phyloP scores from a whole-genome alignment of 1,139 yeast genomes.

The Sugiyamaella japonica region DNA sequence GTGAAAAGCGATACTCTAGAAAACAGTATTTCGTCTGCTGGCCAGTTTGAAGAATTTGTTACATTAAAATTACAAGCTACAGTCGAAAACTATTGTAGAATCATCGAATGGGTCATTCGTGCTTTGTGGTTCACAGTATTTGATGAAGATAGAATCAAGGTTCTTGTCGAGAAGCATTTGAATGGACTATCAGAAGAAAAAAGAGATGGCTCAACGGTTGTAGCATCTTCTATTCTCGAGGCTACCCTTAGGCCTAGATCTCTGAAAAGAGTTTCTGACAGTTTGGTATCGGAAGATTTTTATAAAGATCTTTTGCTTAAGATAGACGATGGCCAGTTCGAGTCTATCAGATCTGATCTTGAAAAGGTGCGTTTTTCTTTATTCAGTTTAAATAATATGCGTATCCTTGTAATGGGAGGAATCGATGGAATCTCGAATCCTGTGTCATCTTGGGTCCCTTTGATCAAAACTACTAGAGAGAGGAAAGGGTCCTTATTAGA shows the following conservation, averaged over 20 bases:
- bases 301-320: constrained; percentile 46
- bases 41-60: constrained; percentile 64
- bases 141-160: constrained; percentile 69
- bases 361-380: constrained; percentile 57
- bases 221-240: constrained; percentile 61
- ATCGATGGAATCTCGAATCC: constrained; percentile 53
- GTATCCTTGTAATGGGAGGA: constrained; percentile 73
- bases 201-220: constrained; percentile 73
- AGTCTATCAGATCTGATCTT: constrained; percentile 52
- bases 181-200: constrained; percentile 77
- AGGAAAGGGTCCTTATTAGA: not conserved
- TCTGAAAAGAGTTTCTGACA: constrained; percentile 65
- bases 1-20: constrained; percentile 70
- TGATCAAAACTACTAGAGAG: constrained; percentile 36
- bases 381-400: constrained; percentile 60
- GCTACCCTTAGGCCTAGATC: constrained; percentile 58
- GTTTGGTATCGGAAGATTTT: constrained; percentile 60
- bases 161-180: constrained; percentile 70
- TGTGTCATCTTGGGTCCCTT: constrained; percentile 59
- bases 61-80: constrained; percentile 64
- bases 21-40: constrained; percentile 45
- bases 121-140: constrained; percentile 65
- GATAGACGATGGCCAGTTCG: constrained; percentile 48
- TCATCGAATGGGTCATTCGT: constrained; percentile 74
- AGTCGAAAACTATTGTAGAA: constrained; percentile 59